These are phyloP conservation scores for Lipomyces japonicus DNA, from an alignment of 805 yeast genomes.

Conservation along the genomic window DNA sequence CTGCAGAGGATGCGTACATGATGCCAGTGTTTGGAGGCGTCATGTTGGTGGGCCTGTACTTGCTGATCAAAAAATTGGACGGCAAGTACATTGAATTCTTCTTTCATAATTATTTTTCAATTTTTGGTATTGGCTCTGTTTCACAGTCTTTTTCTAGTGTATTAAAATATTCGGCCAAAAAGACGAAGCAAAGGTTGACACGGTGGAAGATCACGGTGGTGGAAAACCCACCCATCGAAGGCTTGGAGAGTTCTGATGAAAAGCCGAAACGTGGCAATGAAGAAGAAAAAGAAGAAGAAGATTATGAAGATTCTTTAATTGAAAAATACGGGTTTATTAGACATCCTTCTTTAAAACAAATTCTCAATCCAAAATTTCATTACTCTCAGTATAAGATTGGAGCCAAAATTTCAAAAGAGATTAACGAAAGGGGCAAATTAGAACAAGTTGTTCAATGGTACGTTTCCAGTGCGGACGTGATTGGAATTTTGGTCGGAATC, in stretches of 20 bases:
- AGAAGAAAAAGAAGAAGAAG: slow-evolving; percentile 13
- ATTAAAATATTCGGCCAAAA: slow-evolving; percentile 6
- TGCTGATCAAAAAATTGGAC: slow-evolving; percentile 38
- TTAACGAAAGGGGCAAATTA: slow-evolving; percentile 13
- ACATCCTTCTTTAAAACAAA: slow-evolving; percentile 10
- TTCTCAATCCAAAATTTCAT: slow-evolving; percentile 10
- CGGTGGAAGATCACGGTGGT: slow-evolving; percentile 14
- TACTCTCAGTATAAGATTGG: slow-evolving; percentile 11
- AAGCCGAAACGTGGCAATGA: slow-evolving; percentile 36
- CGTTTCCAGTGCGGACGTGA: slow-evolving; percentile 24
- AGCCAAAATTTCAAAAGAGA: slow-evolving; percentile 10
- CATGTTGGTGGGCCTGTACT: slow-evolving; percentile 42
- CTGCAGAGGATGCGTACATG: slow-evolving; percentile 38
- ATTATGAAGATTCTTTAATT: slow-evolving; percentile 1
- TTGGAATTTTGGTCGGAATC: slow-evolving; percentile 26
- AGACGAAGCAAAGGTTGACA: slow-evolving; percentile 8
- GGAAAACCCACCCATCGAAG: slow-evolving; percentile 29
- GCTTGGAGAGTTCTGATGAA: slow-evolving; percentile 40
- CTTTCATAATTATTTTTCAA: slow-evolving; percentile 40
- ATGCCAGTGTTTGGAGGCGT: slow-evolving; percentile 48
- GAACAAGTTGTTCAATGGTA: background rate
- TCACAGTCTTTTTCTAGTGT: slow-evolving; percentile 33
- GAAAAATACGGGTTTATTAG: slow-evolving; percentile 10
- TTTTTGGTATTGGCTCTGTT: slow-evolving; percentile 39
- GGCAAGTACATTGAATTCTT: slow-evolving; percentile 35